Percentiles rank a stretch among this genome's conserved stretches.
Evolutionary conservation across 805 yeast species (phyloP).

Genomic region (Danielozyma ontarioensis): DNA sequence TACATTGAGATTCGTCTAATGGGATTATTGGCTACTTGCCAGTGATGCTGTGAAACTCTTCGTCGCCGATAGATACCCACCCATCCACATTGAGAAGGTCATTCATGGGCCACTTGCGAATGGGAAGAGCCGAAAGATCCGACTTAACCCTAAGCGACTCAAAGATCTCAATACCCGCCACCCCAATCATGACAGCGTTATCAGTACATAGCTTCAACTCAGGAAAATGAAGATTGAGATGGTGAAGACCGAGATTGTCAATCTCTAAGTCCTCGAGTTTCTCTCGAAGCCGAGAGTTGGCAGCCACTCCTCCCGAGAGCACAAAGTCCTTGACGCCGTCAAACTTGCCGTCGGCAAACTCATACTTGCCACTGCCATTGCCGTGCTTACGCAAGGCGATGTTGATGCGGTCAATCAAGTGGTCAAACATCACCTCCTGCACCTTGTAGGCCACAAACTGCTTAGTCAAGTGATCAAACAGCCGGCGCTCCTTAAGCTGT

Average conservation of each 20-base stretch:
- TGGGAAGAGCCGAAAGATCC: constrained; percentile 53
- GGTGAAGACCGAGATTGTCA: constrained; percentile 4
- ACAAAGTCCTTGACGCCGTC: constrained; percentile 51
- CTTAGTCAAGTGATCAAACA: constrained; percentile 44
- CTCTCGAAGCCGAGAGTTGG: constrained; percentile 54
- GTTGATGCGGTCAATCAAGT: constrained; percentile 60
- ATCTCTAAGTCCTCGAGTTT: constrained; percentile 40
- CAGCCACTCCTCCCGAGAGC: constrained; percentile 93
- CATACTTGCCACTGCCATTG: constrained; percentile 1
- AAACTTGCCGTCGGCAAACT: constrained; percentile 35
- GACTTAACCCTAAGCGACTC: constrained; percentile 50
- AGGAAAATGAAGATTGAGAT: constrained; percentile 56
- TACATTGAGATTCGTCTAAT: too few relatives aligned
- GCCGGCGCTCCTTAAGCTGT: constrained; percentile 12
- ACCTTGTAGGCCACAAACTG: constrained; percentile 51
- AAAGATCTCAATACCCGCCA: constrained; percentile 88
- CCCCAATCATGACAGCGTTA: constrained; percentile 95
- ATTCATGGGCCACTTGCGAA: constrained; percentile 77
- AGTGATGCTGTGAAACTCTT: too few relatives aligned
- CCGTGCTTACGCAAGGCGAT: constrained; percentile 41
- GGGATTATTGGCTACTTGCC: too few relatives aligned
- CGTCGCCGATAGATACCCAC: too few relatives aligned
- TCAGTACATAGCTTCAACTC: constrained; percentile 77
- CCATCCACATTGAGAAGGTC: constrained; percentile 47
- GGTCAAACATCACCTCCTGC: constrained; percentile 67